Percentiles rank a stretch among this genome's conserved stretches.
These are phyloP conservation scores for Linum tenue DNA, from an alignment of 345 rosid genomes.

Conservation along the genomic window DNA sequence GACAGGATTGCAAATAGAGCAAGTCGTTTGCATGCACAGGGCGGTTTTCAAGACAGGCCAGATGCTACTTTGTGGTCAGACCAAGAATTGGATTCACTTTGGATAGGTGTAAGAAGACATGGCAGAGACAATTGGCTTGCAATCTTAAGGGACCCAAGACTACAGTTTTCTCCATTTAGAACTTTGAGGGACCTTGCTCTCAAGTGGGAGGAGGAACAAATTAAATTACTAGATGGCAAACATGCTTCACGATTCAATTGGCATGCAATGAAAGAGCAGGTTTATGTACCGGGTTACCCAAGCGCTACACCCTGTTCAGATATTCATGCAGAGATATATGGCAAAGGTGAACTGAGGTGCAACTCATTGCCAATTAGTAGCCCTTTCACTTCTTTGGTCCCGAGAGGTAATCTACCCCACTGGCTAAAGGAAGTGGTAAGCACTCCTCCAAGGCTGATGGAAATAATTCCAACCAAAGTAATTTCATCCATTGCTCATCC, in stretches of 20 bases:
- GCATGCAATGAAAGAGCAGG: constrained; percentile 13
- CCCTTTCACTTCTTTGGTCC: constrained; percentile 9
- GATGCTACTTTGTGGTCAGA: constrained; percentile 32
- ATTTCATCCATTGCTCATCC: constrained; percentile 13
- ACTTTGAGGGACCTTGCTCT: constrained; percentile 30
- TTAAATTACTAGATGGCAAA: constrained; percentile 21
- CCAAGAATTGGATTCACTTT: constrained; percentile 42
- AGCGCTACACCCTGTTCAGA: constrained; percentile 7
- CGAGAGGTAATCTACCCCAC: constrained; percentile 26
- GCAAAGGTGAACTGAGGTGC: constrained; percentile 6
- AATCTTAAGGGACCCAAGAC: constrained; percentile 32
- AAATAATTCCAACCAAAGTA: constrained; percentile 9
- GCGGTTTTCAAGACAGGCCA: constrained; percentile 21
- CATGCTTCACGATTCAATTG: constrained; percentile 7
- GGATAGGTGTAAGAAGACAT: constrained; percentile 45
- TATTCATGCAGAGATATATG: constrained; percentile 8
- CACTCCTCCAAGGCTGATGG: constrained; percentile 18
- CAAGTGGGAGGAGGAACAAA: constrained; percentile 40
- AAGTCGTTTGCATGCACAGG: constrained; percentile 17
- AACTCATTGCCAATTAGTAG: constrained; percentile 5
- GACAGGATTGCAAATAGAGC: constrained; percentile 25
- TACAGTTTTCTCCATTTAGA: constrained; percentile 34
- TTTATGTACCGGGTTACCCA: constrained; percentile 5
- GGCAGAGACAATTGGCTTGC: constrained; percentile 44
- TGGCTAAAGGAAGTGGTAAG: constrained; percentile 35